Percentiles rank a stretch among this genome's conserved stretches.
Evolutionary conservation across 768 basidiomycete genomes (phyloP).

Genomic region (Lepiota subincarnata): DNA sequence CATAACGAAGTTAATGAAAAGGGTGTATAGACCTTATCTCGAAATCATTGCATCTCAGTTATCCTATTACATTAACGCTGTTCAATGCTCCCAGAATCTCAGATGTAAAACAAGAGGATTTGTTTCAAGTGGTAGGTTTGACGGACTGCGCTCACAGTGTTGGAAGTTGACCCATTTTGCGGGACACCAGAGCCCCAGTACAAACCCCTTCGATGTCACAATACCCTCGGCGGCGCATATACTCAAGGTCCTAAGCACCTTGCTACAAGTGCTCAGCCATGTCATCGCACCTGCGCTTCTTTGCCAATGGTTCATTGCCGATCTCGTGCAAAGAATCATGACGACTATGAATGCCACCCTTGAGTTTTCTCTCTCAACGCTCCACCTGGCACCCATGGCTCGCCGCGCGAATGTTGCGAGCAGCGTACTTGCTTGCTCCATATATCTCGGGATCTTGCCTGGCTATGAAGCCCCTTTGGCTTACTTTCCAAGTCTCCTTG

Average conservation of each 20-base stretch:
- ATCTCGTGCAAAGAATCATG: conserved; percentile 37
- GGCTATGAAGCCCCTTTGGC: neutral
- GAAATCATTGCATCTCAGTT: conserved; percentile 28
- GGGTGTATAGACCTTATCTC: conserved; percentile 29
- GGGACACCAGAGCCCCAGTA: conserved; percentile 29
- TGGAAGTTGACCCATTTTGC: neutral
- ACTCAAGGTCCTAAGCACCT: conserved; percentile 41
- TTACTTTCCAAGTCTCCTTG: conserved; percentile 3
- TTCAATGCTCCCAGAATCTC: conserved; percentile 35
- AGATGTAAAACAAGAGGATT: conserved; percentile 25
- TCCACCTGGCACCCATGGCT: neutral
- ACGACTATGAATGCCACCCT: conserved; percentile 28
- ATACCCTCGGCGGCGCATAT: conserved; percentile 37
- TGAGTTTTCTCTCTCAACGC: conserved; percentile 33
- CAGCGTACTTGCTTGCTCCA: neutral
- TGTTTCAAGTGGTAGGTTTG: conserved; percentile 29
- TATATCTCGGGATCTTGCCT: neutral
- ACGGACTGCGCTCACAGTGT: neutral
- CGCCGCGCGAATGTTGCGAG: conserved; percentile 1
- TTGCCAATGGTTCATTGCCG: conserved; percentile 46
- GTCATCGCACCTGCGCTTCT: conserved; percentile 38
- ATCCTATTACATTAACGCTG: conserved; percentile 34
- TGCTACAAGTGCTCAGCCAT: conserved; percentile 40
- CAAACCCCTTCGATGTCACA: conserved; percentile 30
- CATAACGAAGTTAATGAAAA: conserved; percentile 9